These are phyloP conservation scores for Tinospora cordifolia DNA, from an alignment of 164 flowering plant genomes.

Conservation along the genomic window DNA sequence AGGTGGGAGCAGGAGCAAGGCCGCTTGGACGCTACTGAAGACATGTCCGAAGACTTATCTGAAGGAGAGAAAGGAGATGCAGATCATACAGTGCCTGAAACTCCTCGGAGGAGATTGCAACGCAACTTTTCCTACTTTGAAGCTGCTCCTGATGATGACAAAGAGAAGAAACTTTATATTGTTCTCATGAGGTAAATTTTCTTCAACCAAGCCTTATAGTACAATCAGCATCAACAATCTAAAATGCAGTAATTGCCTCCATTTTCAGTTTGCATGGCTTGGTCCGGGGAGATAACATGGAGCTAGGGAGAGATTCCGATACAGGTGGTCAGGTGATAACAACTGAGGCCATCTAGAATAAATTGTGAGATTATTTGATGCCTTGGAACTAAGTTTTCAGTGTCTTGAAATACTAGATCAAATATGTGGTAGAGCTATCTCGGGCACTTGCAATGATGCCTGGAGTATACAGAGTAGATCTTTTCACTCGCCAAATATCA, in stretches of 20 bases:
- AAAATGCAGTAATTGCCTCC: conserved; percentile 4
- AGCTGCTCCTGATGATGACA: conserved; percentile 63
- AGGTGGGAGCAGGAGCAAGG: conserved; percentile 72
- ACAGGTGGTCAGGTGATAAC: conserved; percentile 72
- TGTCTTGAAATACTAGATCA: conserved; percentile 34
- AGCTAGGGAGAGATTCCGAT: conserved; percentile 85
- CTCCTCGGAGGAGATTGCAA: conserved; percentile 48
- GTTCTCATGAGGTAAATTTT: conserved; percentile 58
- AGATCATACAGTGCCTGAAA: conserved; percentile 32
- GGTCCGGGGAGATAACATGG: conserved; percentile 86
- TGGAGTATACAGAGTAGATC: conserved; percentile 77
- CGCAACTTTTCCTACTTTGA: conserved; percentile 47
- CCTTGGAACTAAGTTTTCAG: too few relatives aligned
- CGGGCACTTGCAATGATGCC: conserved; percentile 73
- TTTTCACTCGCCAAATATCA: conserved; percentile 65
- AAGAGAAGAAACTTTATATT: conserved; percentile 65
- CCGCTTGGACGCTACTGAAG: conserved; percentile 64
- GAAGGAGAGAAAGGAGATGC: conserved; percentile 60
- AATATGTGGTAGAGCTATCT: conserved; percentile 77
- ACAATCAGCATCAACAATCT: not conserved
- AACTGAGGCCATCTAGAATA: not conserved
- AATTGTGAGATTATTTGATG: not conserved
- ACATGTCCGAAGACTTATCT: conserved; percentile 60
- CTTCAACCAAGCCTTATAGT: not conserved
- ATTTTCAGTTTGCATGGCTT: conserved; percentile 64